Evolutionary conservation across 208 protist species (phyloP).

Genomic region (Leishmania mexicana): DNA sequence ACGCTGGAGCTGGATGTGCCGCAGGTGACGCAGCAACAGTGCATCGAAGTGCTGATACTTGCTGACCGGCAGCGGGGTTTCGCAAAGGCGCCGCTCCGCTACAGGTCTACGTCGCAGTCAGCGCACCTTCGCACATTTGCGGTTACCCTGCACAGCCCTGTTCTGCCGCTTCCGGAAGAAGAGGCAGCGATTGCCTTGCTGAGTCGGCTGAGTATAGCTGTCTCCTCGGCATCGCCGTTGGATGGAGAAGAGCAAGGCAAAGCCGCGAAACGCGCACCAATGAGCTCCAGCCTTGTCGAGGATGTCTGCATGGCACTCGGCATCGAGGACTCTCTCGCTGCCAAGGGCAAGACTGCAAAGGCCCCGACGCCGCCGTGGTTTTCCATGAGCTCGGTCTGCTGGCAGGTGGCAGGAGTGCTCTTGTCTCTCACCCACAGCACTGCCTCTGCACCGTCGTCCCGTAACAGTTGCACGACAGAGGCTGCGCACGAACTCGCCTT

Average conservation of each 20-base stretch:
- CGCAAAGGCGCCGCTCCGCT: not conserved
- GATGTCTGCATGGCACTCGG: conserved; percentile 2
- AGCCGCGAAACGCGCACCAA: not conserved
- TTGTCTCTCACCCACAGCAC: conserved; percentile 3
- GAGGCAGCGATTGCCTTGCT: conserved; percentile 44
- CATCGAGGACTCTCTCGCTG: not conserved
- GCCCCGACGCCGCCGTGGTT: conserved; percentile 33
- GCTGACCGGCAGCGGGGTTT: conserved; percentile 22
- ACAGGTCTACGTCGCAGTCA: conserved; percentile 8
- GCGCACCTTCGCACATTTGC: conserved; percentile 66
- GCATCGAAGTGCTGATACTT: conserved; percentile 31
- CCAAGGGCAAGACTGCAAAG: not conserved
- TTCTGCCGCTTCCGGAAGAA: conserved; percentile 37
- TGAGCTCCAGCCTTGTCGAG: not conserved
- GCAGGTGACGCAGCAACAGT: conserved; percentile 31
- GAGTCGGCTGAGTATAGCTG: conserved; percentile 14
- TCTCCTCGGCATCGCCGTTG: not conserved
- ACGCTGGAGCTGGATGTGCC: not conserved
- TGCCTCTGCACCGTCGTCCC: not conserved
- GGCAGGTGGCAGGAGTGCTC: conserved; percentile 43
- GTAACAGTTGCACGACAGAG: not conserved
- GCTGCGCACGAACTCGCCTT: conserved; percentile 7
- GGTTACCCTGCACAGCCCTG: conserved; percentile 42
- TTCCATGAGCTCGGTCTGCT: conserved; percentile 42
- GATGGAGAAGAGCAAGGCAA: not conserved